Evolutionary conservation across 441 rosid genomes (phyloP).

Genomic region (Euphorbia schlechtendalii): DNA sequence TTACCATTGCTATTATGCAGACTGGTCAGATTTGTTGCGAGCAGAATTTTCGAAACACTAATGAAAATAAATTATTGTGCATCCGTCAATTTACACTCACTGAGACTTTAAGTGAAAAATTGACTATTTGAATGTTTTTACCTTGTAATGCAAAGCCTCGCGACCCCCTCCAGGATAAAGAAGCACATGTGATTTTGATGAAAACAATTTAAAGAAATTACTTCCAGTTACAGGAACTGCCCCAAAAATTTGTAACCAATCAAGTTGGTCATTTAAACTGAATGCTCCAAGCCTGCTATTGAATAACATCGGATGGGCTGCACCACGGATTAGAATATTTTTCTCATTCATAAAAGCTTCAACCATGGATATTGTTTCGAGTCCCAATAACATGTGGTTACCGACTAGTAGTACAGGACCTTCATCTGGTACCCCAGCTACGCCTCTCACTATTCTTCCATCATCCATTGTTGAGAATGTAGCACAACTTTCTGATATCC

Average conservation of each 20-base stretch:
- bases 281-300: conserved; percentile 16
- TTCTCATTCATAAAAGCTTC: conserved; percentile 56
- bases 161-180: conserved; percentile 92
- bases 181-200: conserved; percentile 65
- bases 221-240: conserved; percentile 59
- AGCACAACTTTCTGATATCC: conserved; percentile 36
- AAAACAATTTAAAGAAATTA: conserved; percentile 64
- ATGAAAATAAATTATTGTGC: too few relatives aligned
- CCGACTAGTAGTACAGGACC: conserved; percentile 87
- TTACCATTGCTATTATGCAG: too few relatives aligned
- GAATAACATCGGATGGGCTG: conserved; percentile 65
- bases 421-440: conserved; percentile 69
- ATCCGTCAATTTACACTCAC: too few relatives aligned
- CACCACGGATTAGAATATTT: conserved; percentile 52
- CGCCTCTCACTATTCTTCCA: conserved; percentile 74
- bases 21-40: too few relatives aligned
- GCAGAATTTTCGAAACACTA: too few relatives aligned
- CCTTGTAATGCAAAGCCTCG: conserved; percentile 87
- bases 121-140: conserved; percentile 19
- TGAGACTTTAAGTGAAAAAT: neutral
- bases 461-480: conserved; percentile 69
- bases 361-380: conserved; percentile 48
- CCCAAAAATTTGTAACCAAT: conserved; percentile 72
- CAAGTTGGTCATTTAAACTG: conserved; percentile 25
- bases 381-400: conserved; percentile 74